Conservation (phyloP, 2,329 filamentous ascomycete species). For the Annulohypoxylon truncatum region DNA sequence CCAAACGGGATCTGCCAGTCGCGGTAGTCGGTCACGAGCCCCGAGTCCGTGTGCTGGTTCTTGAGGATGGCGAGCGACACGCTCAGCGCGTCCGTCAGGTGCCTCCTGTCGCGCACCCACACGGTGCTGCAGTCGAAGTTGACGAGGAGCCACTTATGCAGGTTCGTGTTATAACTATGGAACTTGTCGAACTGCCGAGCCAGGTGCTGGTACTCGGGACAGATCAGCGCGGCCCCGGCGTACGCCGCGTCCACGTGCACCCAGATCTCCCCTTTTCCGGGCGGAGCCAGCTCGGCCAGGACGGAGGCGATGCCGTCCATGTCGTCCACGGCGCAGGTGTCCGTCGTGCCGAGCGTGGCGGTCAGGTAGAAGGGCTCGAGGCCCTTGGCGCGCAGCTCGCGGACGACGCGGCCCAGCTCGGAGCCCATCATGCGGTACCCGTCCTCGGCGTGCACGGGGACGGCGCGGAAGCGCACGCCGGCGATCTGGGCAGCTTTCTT, state of each 20-base stretch:
- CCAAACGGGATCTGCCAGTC: constrained; percentile 98
- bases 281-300: constrained; percentile 52
- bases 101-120: constrained; percentile 78
- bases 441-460: constrained; percentile 71
- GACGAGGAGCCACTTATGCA: constrained; percentile 97
- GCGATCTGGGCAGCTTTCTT: constrained; percentile 89
- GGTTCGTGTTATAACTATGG: constrained; percentile 93
- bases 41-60: constrained; percentile 83
- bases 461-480: constrained; percentile 81
- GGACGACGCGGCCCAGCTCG: constrained; percentile 70
- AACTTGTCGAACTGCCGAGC: constrained; percentile 72
- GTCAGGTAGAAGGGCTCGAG: constrained; percentile 90
- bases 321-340: constrained; percentile 88
- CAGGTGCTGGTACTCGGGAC: constrained; percentile 81
- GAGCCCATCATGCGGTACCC: constrained; percentile 77
- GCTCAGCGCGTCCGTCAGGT: constrained; percentile 83
- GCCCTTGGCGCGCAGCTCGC: constrained; percentile 73
- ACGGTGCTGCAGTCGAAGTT: constrained; percentile 90
- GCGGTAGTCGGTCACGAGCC: constrained; percentile 91
- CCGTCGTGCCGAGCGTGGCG: constrained; percentile 85
- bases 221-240: constrained; percentile 85
- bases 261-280: constrained; percentile 73
- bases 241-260: constrained; percentile 95
- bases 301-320: constrained; percentile 73
- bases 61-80: constrained; percentile 84